Conservation (phyloP, 805 yeast species). For the Yarrowia porcina region DNA sequence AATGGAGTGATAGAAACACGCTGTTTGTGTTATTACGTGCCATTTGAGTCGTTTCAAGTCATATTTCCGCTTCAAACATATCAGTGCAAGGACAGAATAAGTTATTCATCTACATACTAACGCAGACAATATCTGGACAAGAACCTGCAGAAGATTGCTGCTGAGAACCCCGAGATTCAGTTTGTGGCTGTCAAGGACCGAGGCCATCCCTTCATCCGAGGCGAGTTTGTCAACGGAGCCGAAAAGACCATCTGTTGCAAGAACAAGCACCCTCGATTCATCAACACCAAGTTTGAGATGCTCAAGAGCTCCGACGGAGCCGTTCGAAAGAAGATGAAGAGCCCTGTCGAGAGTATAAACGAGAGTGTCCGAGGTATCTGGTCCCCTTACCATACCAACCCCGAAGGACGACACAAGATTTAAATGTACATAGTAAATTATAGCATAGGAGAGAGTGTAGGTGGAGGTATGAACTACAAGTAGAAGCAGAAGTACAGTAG, state of each 20-base stretch:
- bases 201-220: slow-evolving; percentile 79
- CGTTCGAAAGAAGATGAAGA: slow-evolving; percentile 56
- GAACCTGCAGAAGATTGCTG: slow-evolving; percentile 55
- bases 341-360: slow-evolving; percentile 77
- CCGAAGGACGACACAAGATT: slow-evolving; percentile 48
- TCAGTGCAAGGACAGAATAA: too few relatives aligned
- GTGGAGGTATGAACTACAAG: too few relatives aligned
- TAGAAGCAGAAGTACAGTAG: too few relatives aligned
- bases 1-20: background rate
- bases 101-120: too few relatives aligned
- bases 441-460: background rate
- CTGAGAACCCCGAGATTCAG: slow-evolving; percentile 60
- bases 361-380: slow-evolving; percentile 91
- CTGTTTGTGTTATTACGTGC: background rate
- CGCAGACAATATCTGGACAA: slow-evolving; percentile 56
- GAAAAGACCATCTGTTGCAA: slow-evolving; percentile 68
- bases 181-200: slow-evolving; percentile 64
- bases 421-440: slow-evolving; percentile 32
- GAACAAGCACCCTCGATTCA: slow-evolving; percentile 60
- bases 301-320: slow-evolving; percentile 69
- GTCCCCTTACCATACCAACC: slow-evolving; percentile 87
- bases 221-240: slow-evolving; percentile 51
- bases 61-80: too few relatives aligned
- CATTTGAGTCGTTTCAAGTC: too few relatives aligned
- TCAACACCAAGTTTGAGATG: slow-evolving; percentile 61